Conservation (phyloP, 352 stramenopile genomes). For the Pythium sukuiense region DNA sequence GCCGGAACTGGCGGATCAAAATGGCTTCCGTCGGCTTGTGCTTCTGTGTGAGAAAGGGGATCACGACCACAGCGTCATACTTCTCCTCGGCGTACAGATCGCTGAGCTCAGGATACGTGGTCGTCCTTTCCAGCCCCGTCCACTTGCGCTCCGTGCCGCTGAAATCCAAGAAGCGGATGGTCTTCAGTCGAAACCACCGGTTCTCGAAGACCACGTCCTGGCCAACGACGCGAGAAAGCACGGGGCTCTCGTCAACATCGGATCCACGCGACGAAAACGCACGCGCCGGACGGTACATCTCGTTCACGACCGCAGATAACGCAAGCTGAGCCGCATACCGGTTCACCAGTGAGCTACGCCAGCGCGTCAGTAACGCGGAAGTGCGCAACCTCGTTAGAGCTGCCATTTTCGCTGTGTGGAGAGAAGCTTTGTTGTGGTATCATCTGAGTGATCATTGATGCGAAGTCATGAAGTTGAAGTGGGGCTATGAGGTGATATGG, state of each 20-base stretch:
- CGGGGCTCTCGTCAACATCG: background rate
- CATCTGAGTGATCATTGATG: too few species aligned
- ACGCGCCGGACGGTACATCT: background rate
- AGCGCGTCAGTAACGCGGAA: background rate
- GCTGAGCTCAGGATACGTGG: constrained; percentile 46
- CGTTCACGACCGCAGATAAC: too few species aligned
- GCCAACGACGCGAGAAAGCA: constrained; percentile 45
- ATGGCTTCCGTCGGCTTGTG: constrained; percentile 45
- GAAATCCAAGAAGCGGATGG: constrained; percentile 62
- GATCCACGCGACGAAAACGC: background rate
- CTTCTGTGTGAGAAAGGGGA: constrained; percentile 59
- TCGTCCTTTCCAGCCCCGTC: constrained; percentile 69
- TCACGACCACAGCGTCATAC: constrained; percentile 74
- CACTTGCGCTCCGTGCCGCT: constrained; percentile 49
- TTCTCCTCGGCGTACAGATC: constrained; percentile 15
- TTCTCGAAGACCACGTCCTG: constrained; percentile 69
- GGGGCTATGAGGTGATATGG: too few species aligned
- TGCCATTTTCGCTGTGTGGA: too few species aligned
- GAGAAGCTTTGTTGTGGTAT: too few species aligned
- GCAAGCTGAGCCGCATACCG: background rate
- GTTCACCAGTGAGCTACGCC: too few species aligned
- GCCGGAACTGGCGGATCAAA: constrained; percentile 91
- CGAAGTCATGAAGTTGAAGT: too few species aligned
- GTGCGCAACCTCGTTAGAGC: too few species aligned
- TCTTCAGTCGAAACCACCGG: constrained; percentile 61